Percentiles rank a stretch among this genome's conserved stretches.
phyloP scores from a whole-genome alignment of 352 stramenopile species.

The Blastocystis sp. region DNA sequence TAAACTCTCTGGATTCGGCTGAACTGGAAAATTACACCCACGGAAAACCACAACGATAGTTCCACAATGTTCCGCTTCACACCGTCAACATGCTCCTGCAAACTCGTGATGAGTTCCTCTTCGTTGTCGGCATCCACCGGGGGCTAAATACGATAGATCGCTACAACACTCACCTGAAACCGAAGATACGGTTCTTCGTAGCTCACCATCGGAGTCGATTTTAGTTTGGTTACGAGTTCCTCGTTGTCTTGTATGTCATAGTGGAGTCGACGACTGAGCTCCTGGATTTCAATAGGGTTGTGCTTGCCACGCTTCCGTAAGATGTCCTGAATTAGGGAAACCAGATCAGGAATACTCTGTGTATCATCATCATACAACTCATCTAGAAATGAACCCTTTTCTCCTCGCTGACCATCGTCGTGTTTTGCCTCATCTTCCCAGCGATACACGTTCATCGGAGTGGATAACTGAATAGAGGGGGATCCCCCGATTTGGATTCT shows the following conservation, averaged over 20 bases:
- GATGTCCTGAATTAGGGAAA: neutral
- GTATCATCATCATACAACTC: neutral
- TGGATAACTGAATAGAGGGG: neutral
- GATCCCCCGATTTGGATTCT: too few relatives aligned
- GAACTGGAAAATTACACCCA: neutral
- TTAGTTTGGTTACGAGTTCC: neutral
- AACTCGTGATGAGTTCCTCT: neutral
- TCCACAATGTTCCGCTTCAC: neutral
- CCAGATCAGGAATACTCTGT: neutral
- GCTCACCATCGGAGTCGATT: neutral
- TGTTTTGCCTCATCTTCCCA: neutral
- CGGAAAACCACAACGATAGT: neutral
- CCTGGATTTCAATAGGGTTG: neutral
- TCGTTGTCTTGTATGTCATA: slow-evolving; percentile 29
- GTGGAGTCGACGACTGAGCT: neutral
- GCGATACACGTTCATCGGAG: neutral
- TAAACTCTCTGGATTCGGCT: neutral
- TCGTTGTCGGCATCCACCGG: slow-evolving; percentile 6
- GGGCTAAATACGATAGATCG: neutral
- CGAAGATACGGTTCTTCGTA: neutral
- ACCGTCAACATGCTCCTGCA: neutral
- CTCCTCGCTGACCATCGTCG: neutral
- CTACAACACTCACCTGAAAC: neutral
- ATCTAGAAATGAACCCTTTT: neutral
- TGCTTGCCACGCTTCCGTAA: neutral